phyloP scores from a whole-genome alignment of 345 rosid species.

The Citrus inodora region DNA sequence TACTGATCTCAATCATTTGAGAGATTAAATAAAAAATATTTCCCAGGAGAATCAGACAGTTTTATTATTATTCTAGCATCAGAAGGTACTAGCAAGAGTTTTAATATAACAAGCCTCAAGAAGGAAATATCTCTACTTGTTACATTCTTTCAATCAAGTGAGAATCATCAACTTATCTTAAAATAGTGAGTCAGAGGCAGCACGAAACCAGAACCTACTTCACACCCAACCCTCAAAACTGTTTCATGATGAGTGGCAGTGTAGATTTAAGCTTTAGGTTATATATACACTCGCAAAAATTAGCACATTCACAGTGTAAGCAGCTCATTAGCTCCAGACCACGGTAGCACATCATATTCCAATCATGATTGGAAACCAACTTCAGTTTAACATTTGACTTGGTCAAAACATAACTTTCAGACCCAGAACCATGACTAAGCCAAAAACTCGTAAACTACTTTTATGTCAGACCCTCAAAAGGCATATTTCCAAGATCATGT shows the following conservation, averaged over 20 bases:
- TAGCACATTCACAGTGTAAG: not conserved
- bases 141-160: constrained; percentile 1
- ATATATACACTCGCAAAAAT: not conserved
- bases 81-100: not conserved
- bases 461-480: not conserved
- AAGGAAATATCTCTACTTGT: no score
- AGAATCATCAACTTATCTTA: not conserved
- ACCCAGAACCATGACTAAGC: not conserved
- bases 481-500: not conserved
- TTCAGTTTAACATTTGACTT: not conserved
- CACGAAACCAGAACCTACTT: not conserved
- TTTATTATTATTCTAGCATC: not conserved
- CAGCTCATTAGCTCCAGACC: not conserved
- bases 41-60: not conserved
- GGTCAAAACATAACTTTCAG: not conserved
- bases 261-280: not conserved
- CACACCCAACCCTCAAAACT: not conserved
- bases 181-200: not conserved
- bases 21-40: not conserved
- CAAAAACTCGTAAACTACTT: not conserved
- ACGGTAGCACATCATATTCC: not conserved
- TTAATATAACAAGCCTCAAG: not conserved
- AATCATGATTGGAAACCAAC: not conserved
- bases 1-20: not conserved
- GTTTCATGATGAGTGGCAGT: not conserved